Conservation (phyloP, 306 rosid genomes). For the Erythrophleum fordii region DNA sequence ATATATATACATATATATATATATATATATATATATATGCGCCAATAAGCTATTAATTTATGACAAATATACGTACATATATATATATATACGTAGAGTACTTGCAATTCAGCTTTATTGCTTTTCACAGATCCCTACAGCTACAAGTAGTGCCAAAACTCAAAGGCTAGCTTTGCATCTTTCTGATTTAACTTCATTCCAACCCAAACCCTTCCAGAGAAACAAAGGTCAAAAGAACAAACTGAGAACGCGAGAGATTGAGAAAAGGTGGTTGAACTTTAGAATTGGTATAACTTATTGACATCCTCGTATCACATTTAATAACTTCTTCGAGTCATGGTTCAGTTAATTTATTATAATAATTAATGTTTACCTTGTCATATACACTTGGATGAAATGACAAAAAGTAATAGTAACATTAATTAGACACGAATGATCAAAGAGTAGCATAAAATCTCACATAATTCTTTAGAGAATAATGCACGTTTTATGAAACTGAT, state of each 20-base stretch:
- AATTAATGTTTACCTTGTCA: not conserved
- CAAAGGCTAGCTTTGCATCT: not conserved
- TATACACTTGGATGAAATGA: not conserved
- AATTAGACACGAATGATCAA: not conserved
- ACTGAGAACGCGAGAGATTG: not conserved
- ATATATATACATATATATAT: too few relatives aligned
- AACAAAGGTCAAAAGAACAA: not conserved
- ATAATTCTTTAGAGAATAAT: not conserved
- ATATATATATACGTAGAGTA: not conserved
- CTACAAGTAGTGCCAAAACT: not conserved
- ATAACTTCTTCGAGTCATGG: too few relatives aligned
- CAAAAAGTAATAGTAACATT: not conserved
- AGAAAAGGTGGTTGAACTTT: too few relatives aligned
- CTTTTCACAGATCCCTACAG: not conserved
- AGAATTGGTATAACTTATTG: too few relatives aligned
- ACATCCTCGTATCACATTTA: too few relatives aligned
- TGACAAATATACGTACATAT: too few relatives aligned
- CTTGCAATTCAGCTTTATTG: not conserved
- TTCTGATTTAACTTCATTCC: not conserved
- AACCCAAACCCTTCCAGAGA: not conserved
- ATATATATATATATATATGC: too few relatives aligned
- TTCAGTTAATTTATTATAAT: not conserved
- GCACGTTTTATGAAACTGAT: not conserved
- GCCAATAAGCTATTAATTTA: too few relatives aligned
- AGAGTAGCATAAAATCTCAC: not conserved